Evolutionary conservation across 768 basidiomycete genomes (phyloP), one percentile per base, ranked within the genome.

Genomic region (Astraeus odoratus): DNA sequence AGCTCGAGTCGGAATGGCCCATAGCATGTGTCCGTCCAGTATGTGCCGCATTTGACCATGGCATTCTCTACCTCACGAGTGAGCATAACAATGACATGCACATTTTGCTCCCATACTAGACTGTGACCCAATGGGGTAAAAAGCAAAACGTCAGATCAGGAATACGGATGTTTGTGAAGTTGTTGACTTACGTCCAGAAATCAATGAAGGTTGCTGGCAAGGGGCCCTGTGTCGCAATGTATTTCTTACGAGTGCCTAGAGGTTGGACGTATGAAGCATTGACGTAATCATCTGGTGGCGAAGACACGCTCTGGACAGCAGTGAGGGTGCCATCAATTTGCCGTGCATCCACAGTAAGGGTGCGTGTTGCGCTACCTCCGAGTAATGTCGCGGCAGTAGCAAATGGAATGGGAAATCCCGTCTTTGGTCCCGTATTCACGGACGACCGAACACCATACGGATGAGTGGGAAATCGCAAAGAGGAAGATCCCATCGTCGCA

Each of bases 171-270:
- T n/a, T n/a, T n/a, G n/a, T n/a, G n/a, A n/a, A n/a, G n/a, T n/a
- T n/a, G n/a, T 43, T 35, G 13, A 78, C 85, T 66, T 61, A 89
- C 80, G 85, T 88, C 94, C 94, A 98, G 57, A 98, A 98, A 61
- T 98, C 94, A 5, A 73, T 70, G 60, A 82, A 95, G 0, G 95
- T 97, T 22, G 86, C 79, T 8, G 85, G 85, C 8, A 98, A 68
- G 4, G 94, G 95, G 4, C 95, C 95, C 61, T 98, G 95, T 2
- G 95, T 96, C 3, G 94, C 95, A 46, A 98, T 96, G 57, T 95
- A 98, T 39, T 84, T 76, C 60, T 80, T 79, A 24, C 66, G 71
- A 1, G 94, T 94, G 2, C 84, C 83, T 16, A 90, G 66, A 2
- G 94, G 91, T 61, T 89, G 89, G 27, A 98, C 83, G 57, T 84